Conservation (phyloP, 129 eudicot genomes). For the Sambucus nigra region DNA sequence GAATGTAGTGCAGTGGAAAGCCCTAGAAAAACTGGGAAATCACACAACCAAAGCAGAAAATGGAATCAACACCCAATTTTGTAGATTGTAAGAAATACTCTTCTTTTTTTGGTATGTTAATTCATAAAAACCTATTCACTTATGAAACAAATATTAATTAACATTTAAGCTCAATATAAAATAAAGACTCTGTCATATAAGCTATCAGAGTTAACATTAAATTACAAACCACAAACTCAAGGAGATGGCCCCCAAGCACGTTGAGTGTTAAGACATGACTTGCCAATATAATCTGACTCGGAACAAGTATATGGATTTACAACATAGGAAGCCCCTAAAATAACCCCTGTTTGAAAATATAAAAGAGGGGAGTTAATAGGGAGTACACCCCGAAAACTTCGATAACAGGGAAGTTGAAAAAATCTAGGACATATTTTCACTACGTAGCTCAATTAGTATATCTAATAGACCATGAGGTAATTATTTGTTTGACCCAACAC, state of each 20-base stretch:
- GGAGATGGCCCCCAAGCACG: constrained; percentile 25
- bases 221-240: constrained; percentile 2
- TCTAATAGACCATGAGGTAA: neutral
- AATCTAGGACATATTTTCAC: neutral
- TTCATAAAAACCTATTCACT: constrained; percentile 11
- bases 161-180: neutral
- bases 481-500: neutral
- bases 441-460: neutral
- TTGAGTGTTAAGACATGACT: constrained; percentile 47
- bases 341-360: constrained; percentile 46
- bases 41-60: constrained; percentile 12
- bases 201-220: neutral
- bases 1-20: constrained; percentile 56
- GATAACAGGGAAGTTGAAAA: constrained; percentile 3
- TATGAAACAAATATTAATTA: neutral
- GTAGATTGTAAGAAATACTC: neutral
- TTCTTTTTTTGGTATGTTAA: neutral
- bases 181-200: neutral
- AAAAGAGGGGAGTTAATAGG: constrained; percentile 3
- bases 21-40: constrained; percentile 58
- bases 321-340: constrained; percentile 60
- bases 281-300: constrained; percentile 56
- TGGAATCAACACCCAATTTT: no score
- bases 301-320: constrained; percentile 56
- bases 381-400: no score